Percentiles rank a stretch among this genome's conserved stretches.
These are phyloP conservation scores for Cyclanthera cordifolia DNA, from an alignment of 306 rosid genomes.

Conservation along the genomic window DNA sequence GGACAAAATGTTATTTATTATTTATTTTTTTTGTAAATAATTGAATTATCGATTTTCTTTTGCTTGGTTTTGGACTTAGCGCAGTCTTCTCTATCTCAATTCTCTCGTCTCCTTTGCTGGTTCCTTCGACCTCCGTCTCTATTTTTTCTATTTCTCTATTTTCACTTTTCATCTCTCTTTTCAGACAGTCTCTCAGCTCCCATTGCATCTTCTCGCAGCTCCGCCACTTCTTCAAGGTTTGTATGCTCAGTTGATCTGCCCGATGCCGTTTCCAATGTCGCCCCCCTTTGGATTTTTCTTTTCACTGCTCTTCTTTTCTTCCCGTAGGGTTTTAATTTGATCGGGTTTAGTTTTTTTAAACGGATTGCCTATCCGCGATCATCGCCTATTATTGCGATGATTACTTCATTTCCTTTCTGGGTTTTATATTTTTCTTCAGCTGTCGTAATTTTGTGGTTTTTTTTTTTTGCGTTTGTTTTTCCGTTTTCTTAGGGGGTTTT, in stretches of 20 bases:
- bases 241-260: conserved; percentile 49
- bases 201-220: conserved; percentile 42
- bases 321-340: conserved; percentile 33
- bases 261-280: conserved; percentile 16
- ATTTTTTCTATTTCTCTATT: conserved; percentile 11
- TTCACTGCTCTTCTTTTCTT: too few species aligned
- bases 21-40: not conserved
- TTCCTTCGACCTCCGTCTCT: conserved; percentile 30
- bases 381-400: not conserved
- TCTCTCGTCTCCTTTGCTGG: conserved; percentile 26
- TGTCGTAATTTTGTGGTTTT: conserved; percentile 19
- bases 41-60: conserved; percentile 24
- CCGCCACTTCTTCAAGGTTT: conserved; percentile 53
- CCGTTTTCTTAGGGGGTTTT: conserved; percentile 10
- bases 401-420: conserved; percentile 19
- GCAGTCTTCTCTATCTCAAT: conserved; percentile 26
- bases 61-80: conserved; percentile 36
- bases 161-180: conserved; percentile 12
- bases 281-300: not conserved
- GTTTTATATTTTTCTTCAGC: conserved; percentile 17
- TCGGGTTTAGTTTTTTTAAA: conserved; percentile 21
- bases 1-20: not conserved
- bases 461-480: conserved; percentile 22
- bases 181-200: conserved; percentile 52
- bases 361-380: conserved; percentile 36